phyloP scores from a whole-genome alignment of 352 stramenopile species.

The Globisporangium mamillatum region DNA sequence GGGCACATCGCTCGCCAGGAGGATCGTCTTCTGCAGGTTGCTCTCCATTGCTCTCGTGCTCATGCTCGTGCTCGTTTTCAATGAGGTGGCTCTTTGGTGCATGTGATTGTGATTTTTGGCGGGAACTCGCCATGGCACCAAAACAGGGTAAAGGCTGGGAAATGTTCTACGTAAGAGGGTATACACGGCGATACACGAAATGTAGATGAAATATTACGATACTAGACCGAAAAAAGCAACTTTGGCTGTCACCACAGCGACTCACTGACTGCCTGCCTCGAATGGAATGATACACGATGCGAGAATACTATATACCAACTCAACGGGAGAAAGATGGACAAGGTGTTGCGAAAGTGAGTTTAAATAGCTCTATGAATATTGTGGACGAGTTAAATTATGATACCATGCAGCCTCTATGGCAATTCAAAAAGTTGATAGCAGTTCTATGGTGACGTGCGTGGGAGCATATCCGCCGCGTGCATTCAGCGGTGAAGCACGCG shows the following conservation, averaged over 20 bases:
- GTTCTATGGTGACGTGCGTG: conserved; percentile 3
- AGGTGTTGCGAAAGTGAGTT: background rate
- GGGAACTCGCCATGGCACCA: background rate
- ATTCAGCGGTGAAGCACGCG: background rate
- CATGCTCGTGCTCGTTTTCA: background rate
- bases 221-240: background rate
- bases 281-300: no score
- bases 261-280: background rate
- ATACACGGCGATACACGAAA: background rate
- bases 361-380: conserved; percentile 15
- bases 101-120: conserved; percentile 5
- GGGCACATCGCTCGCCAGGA: conserved; percentile 66
- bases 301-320: no score
- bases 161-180: background rate
- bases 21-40: conserved; percentile 51
- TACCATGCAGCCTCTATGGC: conserved; percentile 11
- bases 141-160: background rate
- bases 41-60: background rate
- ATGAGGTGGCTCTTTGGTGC: conserved; percentile 1
- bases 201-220: background rate
- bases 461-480: background rate
- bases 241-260: background rate
- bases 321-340: background rate
- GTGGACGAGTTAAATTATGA: conserved; percentile 13
- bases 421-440: conserved; percentile 8